phyloP scores from a whole-genome alignment of 331 rosid genomes.

The Acacia pycnantha region DNA sequence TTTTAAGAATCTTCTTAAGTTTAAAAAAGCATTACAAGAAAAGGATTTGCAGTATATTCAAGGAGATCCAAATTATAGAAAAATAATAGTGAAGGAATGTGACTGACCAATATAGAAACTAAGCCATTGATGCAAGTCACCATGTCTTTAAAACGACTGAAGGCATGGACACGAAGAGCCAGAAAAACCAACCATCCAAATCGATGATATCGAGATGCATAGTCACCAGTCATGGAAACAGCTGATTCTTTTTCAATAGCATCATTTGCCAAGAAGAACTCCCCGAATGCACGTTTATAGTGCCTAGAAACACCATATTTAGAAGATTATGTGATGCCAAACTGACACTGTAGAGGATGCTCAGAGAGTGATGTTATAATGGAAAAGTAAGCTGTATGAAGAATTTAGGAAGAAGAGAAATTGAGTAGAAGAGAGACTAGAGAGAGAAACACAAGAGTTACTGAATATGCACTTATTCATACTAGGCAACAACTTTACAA shows the following conservation, averaged over 20 bases:
- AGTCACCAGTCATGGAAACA: slow-evolving; percentile 29
- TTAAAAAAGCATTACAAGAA: background rate
- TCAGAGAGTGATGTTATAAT: background rate
- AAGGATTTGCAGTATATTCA: background rate
- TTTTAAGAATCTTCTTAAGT: background rate
- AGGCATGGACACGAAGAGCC: slow-evolving; percentile 70
- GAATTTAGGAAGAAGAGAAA: no score
- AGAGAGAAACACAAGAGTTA: no score
- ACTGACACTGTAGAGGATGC: background rate
- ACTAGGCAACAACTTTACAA: no score
- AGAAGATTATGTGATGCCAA: background rate
- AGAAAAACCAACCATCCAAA: slow-evolving; percentile 80
- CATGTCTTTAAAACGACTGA: slow-evolving; percentile 62
- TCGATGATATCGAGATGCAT: slow-evolving; percentile 60
- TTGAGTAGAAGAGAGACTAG: no score
- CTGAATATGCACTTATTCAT: no score
- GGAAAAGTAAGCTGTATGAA: no score
- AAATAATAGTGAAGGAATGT: background rate
- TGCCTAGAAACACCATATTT: slow-evolving; percentile 35
- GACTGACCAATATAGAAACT: slow-evolving; percentile 71
- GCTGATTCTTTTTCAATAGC: slow-evolving; percentile 40
- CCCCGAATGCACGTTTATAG: slow-evolving; percentile 61
- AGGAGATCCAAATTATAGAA: background rate
- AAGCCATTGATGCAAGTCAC: slow-evolving; percentile 73
- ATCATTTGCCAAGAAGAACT: slow-evolving; percentile 58